Evolutionary conservation across 1,284 basidiomycete species (phyloP), one percentile per base, ranked within the genome.

Genomic region (Mycosarcoma mackinlayi): DNA sequence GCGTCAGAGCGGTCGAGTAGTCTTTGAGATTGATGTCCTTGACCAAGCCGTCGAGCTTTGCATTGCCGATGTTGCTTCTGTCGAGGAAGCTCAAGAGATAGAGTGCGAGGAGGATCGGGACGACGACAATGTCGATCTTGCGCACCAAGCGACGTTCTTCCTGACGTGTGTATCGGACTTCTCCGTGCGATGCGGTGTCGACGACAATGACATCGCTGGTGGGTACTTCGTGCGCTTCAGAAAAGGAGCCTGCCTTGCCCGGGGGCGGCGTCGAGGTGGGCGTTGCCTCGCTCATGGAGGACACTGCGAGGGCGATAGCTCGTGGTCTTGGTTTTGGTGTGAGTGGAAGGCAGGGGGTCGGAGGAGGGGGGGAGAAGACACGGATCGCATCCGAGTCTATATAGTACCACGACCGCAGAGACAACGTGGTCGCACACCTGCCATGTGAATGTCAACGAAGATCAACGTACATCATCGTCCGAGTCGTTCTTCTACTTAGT

Each of bases 61-160:
- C 77, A 28, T 76, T 67, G 19, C 70, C 75, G 27, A 77, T 77
- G 38, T 78, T 76, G 23, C 46, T 46, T 16, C 75, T 45, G 39
- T 78, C 76, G 13, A 78, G 45, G 56, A 78, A 78, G 2, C 54
- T 58, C 6, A 75, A 38, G 14, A 74, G 48, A 23, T 67, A 75
- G 24, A 77, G 46, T 3, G 62, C 41, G 16, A 74, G 63, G 1
- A 75, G 59, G 54, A 78, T 78, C 24, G 76, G 76, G 1, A 78
- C 60, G 30, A 78, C 51, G 48, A 59, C 21, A 6, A 58, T 33
- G 59, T 78, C 76, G 45, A 78, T 62, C 63, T 78, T 78, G 50
- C 75, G 51, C 13, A 78, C 55, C 3, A 78, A 30, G 18, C 45
- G 42, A 23, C 58, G 53, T 30, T 78, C 76, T 47, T 77, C 73